Base-by-base conservation (phyloP, 192 early-diverging fungal species). In the Podila minutissima region DNA sequence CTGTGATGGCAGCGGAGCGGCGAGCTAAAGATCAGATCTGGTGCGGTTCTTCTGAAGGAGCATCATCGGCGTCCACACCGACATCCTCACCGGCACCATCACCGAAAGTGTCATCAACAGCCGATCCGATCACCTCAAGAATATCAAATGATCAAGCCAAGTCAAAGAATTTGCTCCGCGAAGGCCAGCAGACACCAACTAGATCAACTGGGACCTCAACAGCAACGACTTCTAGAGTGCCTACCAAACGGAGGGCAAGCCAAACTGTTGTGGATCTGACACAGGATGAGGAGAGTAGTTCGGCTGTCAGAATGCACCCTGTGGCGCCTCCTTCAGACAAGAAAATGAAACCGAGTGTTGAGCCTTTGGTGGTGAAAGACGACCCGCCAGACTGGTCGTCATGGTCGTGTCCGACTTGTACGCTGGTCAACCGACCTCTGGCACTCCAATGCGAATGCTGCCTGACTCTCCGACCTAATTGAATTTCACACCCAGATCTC, bases 1-100 rank as follows among this genome's bases (percentile, higher is more conserved):
- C 93, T 15, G 90, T 88, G 0, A 62, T 82, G 71, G 92, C 93
- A n/a, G 92, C 93, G 7, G 94, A 94, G 74, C 69, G 86, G 55
- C 69, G 94, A 26, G 71, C 68, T 55, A 76, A 69, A 66, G 94
- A 94, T 82, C 67, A 79, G 5, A 35, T 91, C 1, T 94, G 93
- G 93, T 94, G 94, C 70, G 92, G 92, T n/a, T 71, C 69, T 29
- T 69, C 74, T 46, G 41, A 13, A 46, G 53, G 24, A 55, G 2
- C 53, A 55, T 55, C 22, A 5, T 46, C 13, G n/a, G 53, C 53
- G 5, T n/a, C 53, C 2, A 26, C 53, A 55, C 8, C 51, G 7
- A 15, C 13, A 20, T 19, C 22, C 12, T 53, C 51, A 53, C 20
- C 53, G 9, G 22, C 4, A 22, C 22, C 24, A 55, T 55, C 53